Percentiles rank a stretch among this genome's conserved stretches.
Conservation (phyloP, 106 monocot genomes). For the Acorus calamus region DNA sequence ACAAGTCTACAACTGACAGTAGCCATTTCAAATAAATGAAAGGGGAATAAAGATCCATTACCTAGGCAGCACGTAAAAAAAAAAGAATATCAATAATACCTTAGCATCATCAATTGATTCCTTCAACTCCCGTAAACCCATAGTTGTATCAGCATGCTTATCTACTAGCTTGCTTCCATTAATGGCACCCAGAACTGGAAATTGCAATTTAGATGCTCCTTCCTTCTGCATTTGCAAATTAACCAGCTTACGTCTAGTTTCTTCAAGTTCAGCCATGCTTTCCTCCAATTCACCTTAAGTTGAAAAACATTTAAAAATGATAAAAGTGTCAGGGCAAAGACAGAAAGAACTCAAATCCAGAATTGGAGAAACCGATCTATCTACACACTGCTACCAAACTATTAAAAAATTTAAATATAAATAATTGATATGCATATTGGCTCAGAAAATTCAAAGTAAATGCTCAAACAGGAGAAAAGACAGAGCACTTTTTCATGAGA, state of each 20-base stretch:
- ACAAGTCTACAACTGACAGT: no score
- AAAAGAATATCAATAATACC: conserved; percentile 20
- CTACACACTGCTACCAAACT: no score
- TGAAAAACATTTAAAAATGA: no score
- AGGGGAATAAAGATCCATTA: no score
- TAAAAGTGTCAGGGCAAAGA: no score
- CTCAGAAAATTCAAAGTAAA: no score
- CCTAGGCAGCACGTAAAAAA: no score
- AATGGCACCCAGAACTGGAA: conserved; percentile 27
- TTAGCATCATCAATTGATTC: conserved; percentile 80
- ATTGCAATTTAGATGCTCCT: conserved; percentile 37
- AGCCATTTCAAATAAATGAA: no score
- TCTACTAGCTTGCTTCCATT: conserved; percentile 61
- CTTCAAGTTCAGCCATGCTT: conserved; percentile 91
- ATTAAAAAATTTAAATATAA: not conserved
- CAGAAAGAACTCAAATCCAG: no score
- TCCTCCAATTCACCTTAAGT: conserved; percentile 74
- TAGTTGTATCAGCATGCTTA: conserved; percentile 44
- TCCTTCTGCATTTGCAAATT: conserved; percentile 78
- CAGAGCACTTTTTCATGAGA: conserved; percentile 9
- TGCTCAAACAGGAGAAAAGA: not conserved
- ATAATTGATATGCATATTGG: not conserved
- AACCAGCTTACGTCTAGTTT: conserved; percentile 83
- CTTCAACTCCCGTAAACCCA: conserved; percentile 56
- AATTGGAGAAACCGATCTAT: no score